Evolutionary conservation across 2,329 filamentous ascomycete genomes (phyloP).

Genomic region (Claviceps arundinis): DNA sequence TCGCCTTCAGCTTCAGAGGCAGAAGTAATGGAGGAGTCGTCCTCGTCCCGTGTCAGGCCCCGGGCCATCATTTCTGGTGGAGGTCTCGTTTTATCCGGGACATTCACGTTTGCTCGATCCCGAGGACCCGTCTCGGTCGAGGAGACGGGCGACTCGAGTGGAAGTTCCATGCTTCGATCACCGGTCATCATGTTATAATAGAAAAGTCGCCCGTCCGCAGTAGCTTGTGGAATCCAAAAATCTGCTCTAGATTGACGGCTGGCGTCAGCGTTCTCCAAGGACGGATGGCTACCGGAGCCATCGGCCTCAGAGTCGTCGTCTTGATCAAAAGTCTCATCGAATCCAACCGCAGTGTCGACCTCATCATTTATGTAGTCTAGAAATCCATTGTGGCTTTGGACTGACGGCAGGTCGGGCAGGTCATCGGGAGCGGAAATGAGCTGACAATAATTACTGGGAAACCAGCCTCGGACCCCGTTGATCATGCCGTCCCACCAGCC

Average conservation of each 20-base stretch:
- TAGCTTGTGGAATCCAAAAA: conserved; percentile 98
- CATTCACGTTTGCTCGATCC: conserved; percentile 75
- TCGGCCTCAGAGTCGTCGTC: conserved; percentile 51
- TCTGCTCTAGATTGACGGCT: conserved; percentile 71
- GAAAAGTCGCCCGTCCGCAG: conserved; percentile 80
- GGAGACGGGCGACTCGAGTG: conserved; percentile 77
- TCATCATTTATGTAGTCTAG: conserved; percentile 48
- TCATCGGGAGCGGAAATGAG: conserved; percentile 69
- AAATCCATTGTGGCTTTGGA: conserved; percentile 41
- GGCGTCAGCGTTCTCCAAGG: conserved; percentile 52
- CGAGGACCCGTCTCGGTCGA: conserved; percentile 71
- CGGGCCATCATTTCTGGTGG: conserved; percentile 85
- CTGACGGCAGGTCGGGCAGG: conserved; percentile 56
- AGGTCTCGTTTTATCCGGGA: conserved; percentile 80
- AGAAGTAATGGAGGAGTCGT: conserved; percentile 77
- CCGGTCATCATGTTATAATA: conserved; percentile 98
- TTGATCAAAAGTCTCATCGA: conserved; percentile 55
- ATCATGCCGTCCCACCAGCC: conserved; percentile 99
- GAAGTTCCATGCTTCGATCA: conserved; percentile 86
- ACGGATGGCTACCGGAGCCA: conserved; percentile 41
- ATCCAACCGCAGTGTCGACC: conserved; percentile 48
- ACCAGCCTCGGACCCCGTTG: conserved; percentile 93
- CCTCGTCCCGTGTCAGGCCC: conserved; percentile 69
- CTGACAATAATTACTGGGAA: conserved; percentile 96
- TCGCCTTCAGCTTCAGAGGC: conserved; percentile 75